Base-by-base conservation (phyloP, 306 rosid genomes). In the Cucurbita moschata region DNA sequence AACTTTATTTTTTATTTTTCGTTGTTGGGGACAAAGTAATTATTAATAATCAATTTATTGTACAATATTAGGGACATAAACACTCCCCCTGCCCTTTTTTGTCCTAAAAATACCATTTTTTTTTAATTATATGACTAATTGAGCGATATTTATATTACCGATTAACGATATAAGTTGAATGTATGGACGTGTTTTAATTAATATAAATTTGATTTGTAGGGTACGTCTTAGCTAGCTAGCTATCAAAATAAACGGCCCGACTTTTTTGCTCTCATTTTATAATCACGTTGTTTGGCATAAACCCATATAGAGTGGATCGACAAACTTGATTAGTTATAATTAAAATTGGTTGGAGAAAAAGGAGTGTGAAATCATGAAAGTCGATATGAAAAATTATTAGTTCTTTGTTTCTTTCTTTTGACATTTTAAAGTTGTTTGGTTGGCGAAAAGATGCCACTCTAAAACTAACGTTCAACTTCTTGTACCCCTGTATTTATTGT, bases 271-370 rank as follows among this genome's bases (percentile, higher is more conserved):
- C 19, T 66, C 37, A 44, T 44, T 18, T 44, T 69, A 7, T 49
- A 69, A 69, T 69, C 42, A 50, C 50, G 9, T 69, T 15, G 74
- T 69, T 69, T 47, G 58, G 74, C 55, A 69, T 49, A 68, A 68
- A 26, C 35, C 43, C 73, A 47, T 26, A 46, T 47, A 49, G 74
- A 69, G 42, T 11, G 14, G 40, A 68, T 68, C 50, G 56, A 12
- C 56, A 46, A 23, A 16, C 56, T 68, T 68, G 56, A 68, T 46
- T 46, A 68, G 73, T 46, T 38, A 23, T 68, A 68, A 14, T 47
- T 47, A 49, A 50, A 68, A 40, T 18, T 38, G 8, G 15, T 4
- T 5, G 52, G 71, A n/a, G 51, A 64, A 43, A 39, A 64, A 67
- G 55, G 19, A 43, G 55, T 9, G 16, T 19, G 47, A 66, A 63